Conservation (phyloP, 2,329 filamentous ascomycete species). For the Thelonectria blattea region DNA sequence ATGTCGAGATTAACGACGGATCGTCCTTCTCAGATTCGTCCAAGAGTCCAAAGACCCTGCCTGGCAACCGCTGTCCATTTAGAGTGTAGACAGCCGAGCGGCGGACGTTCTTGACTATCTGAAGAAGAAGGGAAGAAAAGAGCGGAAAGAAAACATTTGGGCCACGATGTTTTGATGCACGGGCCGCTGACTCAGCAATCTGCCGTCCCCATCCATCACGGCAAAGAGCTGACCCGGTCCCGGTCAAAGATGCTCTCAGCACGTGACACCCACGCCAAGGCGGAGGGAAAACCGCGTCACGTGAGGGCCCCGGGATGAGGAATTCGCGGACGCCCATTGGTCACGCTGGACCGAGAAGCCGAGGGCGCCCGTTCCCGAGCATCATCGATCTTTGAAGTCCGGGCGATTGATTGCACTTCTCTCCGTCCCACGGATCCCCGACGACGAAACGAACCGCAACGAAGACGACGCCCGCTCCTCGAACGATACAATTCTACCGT, state of each 20-base stretch:
- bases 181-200: conserved; percentile 24
- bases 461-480: conserved; percentile 17
- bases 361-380: conserved; percentile 39
- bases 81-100: conserved; percentile 37
- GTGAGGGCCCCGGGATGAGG: conserved; percentile 42
- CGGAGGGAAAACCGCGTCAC: conserved; percentile 30
- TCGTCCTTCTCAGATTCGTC: conserved; percentile 55
- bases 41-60: conserved; percentile 46
- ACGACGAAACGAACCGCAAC: conserved; percentile 18
- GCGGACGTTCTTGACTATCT: conserved; percentile 60
- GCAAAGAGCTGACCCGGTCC: conserved; percentile 11
- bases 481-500: conserved; percentile 26
- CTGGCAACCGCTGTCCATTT: conserved; percentile 40
- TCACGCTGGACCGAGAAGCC: conserved; percentile 51
- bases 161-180: conserved; percentile 4
- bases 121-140: conserved; percentile 48
- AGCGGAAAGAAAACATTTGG: conserved; percentile 3
- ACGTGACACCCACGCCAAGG: neutral
- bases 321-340: conserved; percentile 50
- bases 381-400: conserved; percentile 11
- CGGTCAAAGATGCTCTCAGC: neutral
- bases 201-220: conserved; percentile 21
- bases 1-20: conserved; percentile 65
- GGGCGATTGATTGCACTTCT: neutral
- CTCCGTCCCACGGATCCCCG: neutral